These are phyloP conservation scores for Suillus tomentosus DNA, from an alignment of 768 basidiomycete genomes.

Conservation along the genomic window DNA sequence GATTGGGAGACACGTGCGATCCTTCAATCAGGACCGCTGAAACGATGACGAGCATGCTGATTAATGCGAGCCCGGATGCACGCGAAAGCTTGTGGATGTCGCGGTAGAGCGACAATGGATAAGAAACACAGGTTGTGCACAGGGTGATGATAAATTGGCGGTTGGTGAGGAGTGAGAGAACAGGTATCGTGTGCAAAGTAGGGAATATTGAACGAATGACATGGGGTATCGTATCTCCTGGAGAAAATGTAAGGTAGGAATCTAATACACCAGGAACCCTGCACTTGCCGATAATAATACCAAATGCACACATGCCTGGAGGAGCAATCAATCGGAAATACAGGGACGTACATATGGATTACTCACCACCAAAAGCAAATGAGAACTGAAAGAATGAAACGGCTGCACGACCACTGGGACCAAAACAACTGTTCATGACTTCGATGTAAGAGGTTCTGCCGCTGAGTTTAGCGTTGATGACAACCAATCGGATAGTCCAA, in stretches of 20 bases:
- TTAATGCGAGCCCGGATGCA: slow-evolving; percentile 86
- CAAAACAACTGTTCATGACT: slow-evolving; percentile 94
- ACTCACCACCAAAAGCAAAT: slow-evolving; percentile 92
- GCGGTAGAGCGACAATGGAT: slow-evolving; percentile 92
- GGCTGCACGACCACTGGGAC: slow-evolving; percentile 85
- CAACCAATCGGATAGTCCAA: slow-evolving; percentile 97
- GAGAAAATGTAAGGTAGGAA: slow-evolving; percentile 6
- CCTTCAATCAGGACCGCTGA: slow-evolving; percentile 81
- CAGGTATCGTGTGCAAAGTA: slow-evolving; percentile 58
- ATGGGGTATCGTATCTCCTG: slow-evolving; percentile 94
- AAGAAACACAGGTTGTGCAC: slow-evolving; percentile 87
- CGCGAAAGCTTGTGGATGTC: slow-evolving; percentile 97
- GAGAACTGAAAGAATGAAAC: slow-evolving; percentile 97
- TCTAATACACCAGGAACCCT: not conserved
- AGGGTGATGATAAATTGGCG: slow-evolving; percentile 88
- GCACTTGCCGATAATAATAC: slow-evolving; percentile 79
- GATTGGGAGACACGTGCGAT: slow-evolving; percentile 66
- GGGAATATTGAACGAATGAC: slow-evolving; percentile 90
- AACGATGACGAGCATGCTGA: slow-evolving; percentile 96
- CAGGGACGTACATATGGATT: not conserved
- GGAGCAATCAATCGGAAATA: slow-evolving; percentile 11
- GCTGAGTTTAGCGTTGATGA: slow-evolving; percentile 93
- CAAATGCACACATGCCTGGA: slow-evolving; percentile 97
- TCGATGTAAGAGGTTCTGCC: slow-evolving; percentile 91
- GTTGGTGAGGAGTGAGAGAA: slow-evolving; percentile 78